phyloP scores from a whole-genome alignment of 768 basidiomycete genomes.

The Leccinum obscurum region DNA sequence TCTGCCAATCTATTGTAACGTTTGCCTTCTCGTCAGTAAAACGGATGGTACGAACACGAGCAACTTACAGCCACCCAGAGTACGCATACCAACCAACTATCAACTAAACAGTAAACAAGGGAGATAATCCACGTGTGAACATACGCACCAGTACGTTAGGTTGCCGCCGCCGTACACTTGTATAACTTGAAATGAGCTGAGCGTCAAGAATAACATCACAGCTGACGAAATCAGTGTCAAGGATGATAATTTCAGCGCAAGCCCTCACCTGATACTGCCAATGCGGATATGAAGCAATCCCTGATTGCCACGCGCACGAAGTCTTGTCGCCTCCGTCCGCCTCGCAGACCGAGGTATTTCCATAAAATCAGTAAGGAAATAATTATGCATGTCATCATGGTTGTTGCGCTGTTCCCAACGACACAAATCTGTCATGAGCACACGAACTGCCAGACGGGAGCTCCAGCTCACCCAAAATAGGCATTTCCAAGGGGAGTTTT shows the following conservation, averaged over 20 bases:
- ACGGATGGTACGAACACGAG: neutral
- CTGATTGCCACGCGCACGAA: constrained; percentile 13
- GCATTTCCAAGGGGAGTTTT: constrained; percentile 10
- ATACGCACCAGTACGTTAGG: constrained; percentile 20
- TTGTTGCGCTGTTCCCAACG: constrained; percentile 13
- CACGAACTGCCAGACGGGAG: neutral
- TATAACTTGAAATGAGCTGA: constrained; percentile 12
- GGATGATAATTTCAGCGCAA: neutral
- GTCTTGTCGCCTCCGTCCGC: constrained; percentile 1
- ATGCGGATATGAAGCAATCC: constrained; percentile 11
- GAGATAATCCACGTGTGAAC: neutral
- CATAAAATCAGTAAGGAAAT: constrained; percentile 20
- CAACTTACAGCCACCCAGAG: constrained; percentile 23
- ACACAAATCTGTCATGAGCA: neutral
- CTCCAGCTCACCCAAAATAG: constrained; percentile 20
- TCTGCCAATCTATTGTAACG: constrained; percentile 11
- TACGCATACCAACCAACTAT: constrained; percentile 19
- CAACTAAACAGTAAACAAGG: neutral
- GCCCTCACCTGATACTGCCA: constrained; percentile 12
- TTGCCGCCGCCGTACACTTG: constrained; percentile 12
- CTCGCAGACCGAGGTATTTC: constrained; percentile 13
- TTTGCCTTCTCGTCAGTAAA: neutral
- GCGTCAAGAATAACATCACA: constrained; percentile 18
- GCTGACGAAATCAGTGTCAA: constrained; percentile 2
- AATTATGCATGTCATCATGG: constrained; percentile 10